These are phyloP conservation scores for Bryoglossum gracile DNA, from an alignment of 495 filamentous ascomycete genomes.

Conservation along the genomic window DNA sequence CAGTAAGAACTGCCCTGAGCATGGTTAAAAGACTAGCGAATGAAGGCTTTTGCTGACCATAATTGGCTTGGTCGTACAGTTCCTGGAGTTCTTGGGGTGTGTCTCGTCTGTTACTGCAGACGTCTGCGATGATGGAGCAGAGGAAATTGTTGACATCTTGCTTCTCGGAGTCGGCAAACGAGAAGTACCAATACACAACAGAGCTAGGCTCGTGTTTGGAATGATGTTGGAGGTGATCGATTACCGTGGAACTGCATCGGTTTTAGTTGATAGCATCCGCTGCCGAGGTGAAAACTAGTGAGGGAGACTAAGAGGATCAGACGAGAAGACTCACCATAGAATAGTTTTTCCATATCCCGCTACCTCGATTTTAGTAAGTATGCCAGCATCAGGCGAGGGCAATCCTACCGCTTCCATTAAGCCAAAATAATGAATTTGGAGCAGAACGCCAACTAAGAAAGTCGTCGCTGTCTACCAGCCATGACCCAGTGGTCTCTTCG, in stretches of 20 bases:
- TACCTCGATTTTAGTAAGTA: too few species aligned
- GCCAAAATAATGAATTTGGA: conserved; percentile 24
- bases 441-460: conserved; percentile 24
- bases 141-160: conserved; percentile 10
- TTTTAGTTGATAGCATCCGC: too few species aligned
- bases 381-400: neutral
- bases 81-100: neutral
- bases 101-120: conserved; percentile 4
- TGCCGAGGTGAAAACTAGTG: too few species aligned
- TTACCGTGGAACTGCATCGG: conserved; percentile 23
- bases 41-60: conserved; percentile 3
- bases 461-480: conserved; percentile 23
- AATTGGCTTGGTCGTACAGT: neutral
- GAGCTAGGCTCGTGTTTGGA: neutral
- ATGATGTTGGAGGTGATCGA: conserved; percentile 18
- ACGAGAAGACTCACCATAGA: conserved; percentile 29
- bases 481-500: conserved; percentile 23
- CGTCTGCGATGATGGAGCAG: conserved; percentile 1
- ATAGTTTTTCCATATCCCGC: conserved; percentile 2
- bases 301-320: too few species aligned
- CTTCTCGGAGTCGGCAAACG: conserved; percentile 25
- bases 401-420: conserved; percentile 29
- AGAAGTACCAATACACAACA: conserved; percentile 29
- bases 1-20: neutral
- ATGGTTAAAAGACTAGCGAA: conserved; percentile 9